Evolutionary conservation across 768 basidiomycete genomes (phyloP).

Genomic region (Omphalotus guepiniiformis): DNA sequence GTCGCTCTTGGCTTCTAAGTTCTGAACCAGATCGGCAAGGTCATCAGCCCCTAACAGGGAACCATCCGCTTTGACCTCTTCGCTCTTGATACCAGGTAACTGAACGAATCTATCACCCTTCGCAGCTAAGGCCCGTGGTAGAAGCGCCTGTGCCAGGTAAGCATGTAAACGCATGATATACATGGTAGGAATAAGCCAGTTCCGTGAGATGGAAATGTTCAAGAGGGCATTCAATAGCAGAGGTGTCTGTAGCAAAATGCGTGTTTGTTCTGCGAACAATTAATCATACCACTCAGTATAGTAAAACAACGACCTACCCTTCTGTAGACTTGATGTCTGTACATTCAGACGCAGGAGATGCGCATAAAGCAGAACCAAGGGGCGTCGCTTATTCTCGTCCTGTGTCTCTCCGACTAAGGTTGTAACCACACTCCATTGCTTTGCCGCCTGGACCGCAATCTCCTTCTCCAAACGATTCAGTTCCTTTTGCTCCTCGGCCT

Average conservation of each 20-base stretch:
- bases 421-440: slow-evolving; percentile 51
- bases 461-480: slow-evolving; percentile 48
- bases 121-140: slow-evolving; percentile 42
- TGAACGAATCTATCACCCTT: slow-evolving; percentile 54
- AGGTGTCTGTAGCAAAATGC: slow-evolving; percentile 69
- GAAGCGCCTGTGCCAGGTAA: slow-evolving; percentile 78
- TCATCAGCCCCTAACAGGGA: slow-evolving; percentile 32
- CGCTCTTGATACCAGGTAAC: slow-evolving; percentile 64
- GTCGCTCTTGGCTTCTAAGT: slow-evolving; percentile 51
- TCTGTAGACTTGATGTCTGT: slow-evolving; percentile 46
- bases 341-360: slow-evolving; percentile 74
- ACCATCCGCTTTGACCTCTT: slow-evolving; percentile 36
- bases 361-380: slow-evolving; percentile 75
- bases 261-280: slow-evolving; percentile 56
- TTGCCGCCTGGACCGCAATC: slow-evolving; percentile 38
- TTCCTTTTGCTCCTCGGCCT: slow-evolving; percentile 27
- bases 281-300: slow-evolving; percentile 4
- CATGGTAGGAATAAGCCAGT: slow-evolving; percentile 82
- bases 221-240: slow-evolving; percentile 74
- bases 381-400: slow-evolving; percentile 42
- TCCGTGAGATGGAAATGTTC: slow-evolving; percentile 78
- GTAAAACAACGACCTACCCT: slow-evolving; percentile 45
- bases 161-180: slow-evolving; percentile 79
- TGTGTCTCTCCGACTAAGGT: slow-evolving; percentile 33
- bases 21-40: slow-evolving; percentile 41